phyloP scores from a whole-genome alignment of 352 stramenopile species.

The Globisporangium uncinulatum region DNA sequence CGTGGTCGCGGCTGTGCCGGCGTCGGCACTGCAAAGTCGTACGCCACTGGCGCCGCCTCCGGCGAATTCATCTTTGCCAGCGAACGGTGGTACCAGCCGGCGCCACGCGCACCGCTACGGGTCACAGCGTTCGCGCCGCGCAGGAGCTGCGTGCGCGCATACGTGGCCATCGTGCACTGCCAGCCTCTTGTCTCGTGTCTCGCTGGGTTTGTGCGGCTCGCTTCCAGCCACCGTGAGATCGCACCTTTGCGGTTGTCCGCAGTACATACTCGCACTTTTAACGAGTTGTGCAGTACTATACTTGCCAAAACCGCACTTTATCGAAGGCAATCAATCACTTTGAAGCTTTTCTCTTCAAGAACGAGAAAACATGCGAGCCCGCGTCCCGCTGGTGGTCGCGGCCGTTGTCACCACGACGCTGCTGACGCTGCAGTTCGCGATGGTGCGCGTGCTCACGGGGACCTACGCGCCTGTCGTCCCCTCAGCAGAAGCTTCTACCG shows the following conservation, averaged over 20 bases:
- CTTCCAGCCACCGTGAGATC: slow-evolving; percentile 25
- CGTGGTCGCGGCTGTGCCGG: slow-evolving; percentile 50
- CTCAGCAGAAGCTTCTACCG: not conserved
- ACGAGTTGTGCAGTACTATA: not conserved
- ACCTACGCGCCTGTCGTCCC: slow-evolving; percentile 17
- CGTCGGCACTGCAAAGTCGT: slow-evolving; percentile 60
- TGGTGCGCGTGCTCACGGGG: slow-evolving; percentile 35
- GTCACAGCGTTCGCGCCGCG: slow-evolving; percentile 41
- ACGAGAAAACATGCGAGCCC: slow-evolving; percentile 13
- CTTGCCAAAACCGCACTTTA: not conserved
- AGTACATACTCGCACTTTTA: slow-evolving; percentile 5
- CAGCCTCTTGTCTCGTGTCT: not conserved
- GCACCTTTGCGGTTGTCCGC: slow-evolving; percentile 4
- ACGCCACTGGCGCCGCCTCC: slow-evolving; percentile 38
- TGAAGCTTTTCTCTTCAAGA: slow-evolving; percentile 21
- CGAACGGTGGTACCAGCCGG: slow-evolving; percentile 81
- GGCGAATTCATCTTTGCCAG: slow-evolving; percentile 82
- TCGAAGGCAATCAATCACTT: slow-evolving; percentile 2
- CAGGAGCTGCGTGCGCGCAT: slow-evolving; percentile 57
- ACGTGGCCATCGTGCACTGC: slow-evolving; percentile 38
- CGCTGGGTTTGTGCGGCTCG: slow-evolving; percentile 16
- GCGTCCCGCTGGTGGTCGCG: slow-evolving; percentile 31
- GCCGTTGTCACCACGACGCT: slow-evolving; percentile 28
- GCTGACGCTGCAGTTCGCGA: slow-evolving; percentile 43
- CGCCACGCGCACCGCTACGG: slow-evolving; percentile 61